Evolutionary conservation across 805 yeast species (phyloP), one percentile per base, ranked within the genome.

Genomic region (Monosporozyma aquatica): DNA sequence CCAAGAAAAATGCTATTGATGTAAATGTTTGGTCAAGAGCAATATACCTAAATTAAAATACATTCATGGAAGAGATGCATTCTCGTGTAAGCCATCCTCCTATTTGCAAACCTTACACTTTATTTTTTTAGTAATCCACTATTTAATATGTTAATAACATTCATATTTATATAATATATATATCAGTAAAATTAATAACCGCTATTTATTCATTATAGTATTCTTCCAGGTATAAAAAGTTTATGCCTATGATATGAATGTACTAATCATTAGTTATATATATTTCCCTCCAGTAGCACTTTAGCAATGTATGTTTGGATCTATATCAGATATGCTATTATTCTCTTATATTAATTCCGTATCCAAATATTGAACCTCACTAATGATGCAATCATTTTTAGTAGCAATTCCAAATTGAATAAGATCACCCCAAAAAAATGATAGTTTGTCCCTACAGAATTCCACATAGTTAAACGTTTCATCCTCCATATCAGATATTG

Each of bases 1-100:
- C 98, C 98, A 68, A 82, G 96, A 75, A 90, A 87, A 76, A 92
- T 92, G 98, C 75, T 90, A 64, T 69, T 83, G 55, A 61, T 57
- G 52, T 71, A 56, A 58, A n/a, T n/a, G n/a, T n/a, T n/a, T n/a
- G n/a, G n/a, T n/a, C n/a, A n/a, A n/a, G n/a, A n/a, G n/a, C n/a
- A n/a, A n/a, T n/a, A n/a, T n/a, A n/a, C n/a, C n/a, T n/a, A n/a
- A n/a, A n/a, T n/a, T n/a, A n/a, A n/a, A n/a, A n/a, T n/a, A n/a
- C n/a, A n/a, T n/a, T n/a, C n/a, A n/a, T n/a, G n/a, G n/a, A n/a
- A n/a, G n/a, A n/a, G n/a, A n/a, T n/a, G n/a, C n/a, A n/a, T n/a
- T n/a, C n/a, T n/a, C n/a, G n/a, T n/a, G n/a, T n/a, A n/a, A n/a
- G n/a, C n/a, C n/a, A n/a, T n/a, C n/a, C n/a, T n/a, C n/a, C n/a